These are phyloP conservation scores for Graphiopsis chlorocephala DNA, from an alignment of 2,329 filamentous ascomycete species.

Conservation along the genomic window DNA sequence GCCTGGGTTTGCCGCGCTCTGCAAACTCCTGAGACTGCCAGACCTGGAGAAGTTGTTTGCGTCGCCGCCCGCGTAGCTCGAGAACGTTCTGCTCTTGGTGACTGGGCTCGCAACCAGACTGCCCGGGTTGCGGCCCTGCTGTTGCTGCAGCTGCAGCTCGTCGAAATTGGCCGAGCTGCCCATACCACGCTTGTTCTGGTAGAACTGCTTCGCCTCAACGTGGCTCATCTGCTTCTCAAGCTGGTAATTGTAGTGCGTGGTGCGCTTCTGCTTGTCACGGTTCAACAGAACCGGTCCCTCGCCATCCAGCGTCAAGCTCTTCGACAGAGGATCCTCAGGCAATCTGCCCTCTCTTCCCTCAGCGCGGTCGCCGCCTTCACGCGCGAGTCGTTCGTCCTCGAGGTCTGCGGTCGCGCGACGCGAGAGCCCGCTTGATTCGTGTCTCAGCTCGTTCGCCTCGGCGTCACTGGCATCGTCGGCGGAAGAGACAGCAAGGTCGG, in stretches of 20 bases:
- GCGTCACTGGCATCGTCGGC: constrained; percentile 20
- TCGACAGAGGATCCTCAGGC: constrained; percentile 18
- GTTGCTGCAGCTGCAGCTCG: neutral
- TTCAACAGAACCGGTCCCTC: constrained; percentile 40
- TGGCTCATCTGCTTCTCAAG: constrained; percentile 93
- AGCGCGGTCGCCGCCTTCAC: neutral
- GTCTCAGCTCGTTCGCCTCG: constrained; percentile 20
- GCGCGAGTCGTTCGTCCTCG: constrained; percentile 14
- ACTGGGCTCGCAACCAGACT: constrained; percentile 37
- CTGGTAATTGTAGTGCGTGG: constrained; percentile 88
- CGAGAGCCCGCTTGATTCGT: constrained; percentile 28
- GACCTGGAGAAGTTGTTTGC: constrained; percentile 37
- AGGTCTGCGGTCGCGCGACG: constrained; percentile 28
- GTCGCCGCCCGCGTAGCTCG: constrained; percentile 39
- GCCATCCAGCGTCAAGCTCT: constrained; percentile 19
- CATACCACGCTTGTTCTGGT: constrained; percentile 53
- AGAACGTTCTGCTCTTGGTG: constrained; percentile 44
- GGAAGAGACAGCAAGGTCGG: constrained; percentile 21
- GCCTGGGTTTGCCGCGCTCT: constrained; percentile 29
- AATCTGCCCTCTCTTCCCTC: constrained; percentile 11
- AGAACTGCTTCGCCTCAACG: constrained; percentile 92
- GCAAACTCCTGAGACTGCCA: constrained; percentile 43
- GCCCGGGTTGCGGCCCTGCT: neutral
- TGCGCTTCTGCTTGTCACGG: constrained; percentile 60
- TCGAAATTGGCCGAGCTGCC: constrained; percentile 10